Evolutionary conservation across 2,329 filamentous ascomycete genomes (phyloP), one percentile per base, ranked within the genome.

Genomic region (Fusarium sp.): DNA sequence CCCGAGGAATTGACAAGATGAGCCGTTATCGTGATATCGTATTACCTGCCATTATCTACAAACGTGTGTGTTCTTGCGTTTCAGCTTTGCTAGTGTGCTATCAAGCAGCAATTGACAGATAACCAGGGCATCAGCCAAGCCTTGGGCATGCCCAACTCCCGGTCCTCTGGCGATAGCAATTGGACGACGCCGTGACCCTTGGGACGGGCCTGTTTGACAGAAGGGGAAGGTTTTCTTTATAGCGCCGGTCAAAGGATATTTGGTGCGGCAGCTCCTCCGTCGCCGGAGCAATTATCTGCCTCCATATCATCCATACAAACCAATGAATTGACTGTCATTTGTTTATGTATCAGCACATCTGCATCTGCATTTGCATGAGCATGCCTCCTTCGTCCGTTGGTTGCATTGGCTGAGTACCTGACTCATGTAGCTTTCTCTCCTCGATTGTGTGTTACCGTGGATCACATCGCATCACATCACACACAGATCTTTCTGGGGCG

Each of bases 151-250:
- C 44, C 33, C 43, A 24, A 33, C 51, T 49, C 55, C 40, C 39
- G 17, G 41, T 39, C 17, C 1, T n/a, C 17, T 37, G n/a, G 17
- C 35, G 17, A 37, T n/a, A 10, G 17, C 35, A 37, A 37, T 37
- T 10, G 35, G 35, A 37, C 35, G 6, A 17, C 3, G 17, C 17
- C 35, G 9, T n/a, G 35, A 37, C 35, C 35, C 35, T 32, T 35
- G 40, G 22, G 39, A 40, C 61, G 60, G 62, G 15, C 11, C n/a
- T 54, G 47, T 43, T 46, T 55, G 48, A 65, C 67, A 50, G 56
- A 70, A 65, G 48, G 30, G 63, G 66, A 59, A 70, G 56, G 67
- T 63, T 69, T 70, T 22, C 33, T 22, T 30, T 26, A 44, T 64
- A 64, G 61, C 60, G 61, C 13, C 60, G 53, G 61, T 41, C 52